phyloP scores from a whole-genome alignment of 2,329 filamentous ascomycete genomes.

The Ophiosphaerella narmari region DNA sequence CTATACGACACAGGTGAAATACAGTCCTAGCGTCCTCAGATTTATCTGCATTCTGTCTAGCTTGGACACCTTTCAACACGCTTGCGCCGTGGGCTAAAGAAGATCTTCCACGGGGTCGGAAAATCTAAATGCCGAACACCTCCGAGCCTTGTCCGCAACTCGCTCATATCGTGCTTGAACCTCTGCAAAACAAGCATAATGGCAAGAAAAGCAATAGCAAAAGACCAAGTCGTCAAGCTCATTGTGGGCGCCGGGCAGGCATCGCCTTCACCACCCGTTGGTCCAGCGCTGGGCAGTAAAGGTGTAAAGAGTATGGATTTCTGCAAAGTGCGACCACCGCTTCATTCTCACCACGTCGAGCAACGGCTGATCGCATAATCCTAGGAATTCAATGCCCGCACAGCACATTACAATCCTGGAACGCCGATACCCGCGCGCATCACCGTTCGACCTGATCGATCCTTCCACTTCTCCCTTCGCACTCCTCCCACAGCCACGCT shows the following conservation, averaged over 20 bases:
- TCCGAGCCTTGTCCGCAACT: conserved; percentile 26
- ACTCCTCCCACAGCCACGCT: conserved; percentile 94
- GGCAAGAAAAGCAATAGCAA: conserved; percentile 44
- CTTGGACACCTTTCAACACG: background rate
- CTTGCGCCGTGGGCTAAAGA: background rate
- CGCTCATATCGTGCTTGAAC: conserved; percentile 7
- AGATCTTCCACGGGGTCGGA: background rate
- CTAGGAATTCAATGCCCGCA: conserved; percentile 96
- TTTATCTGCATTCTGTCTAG: too few relatives aligned
- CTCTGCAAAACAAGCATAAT: conserved; percentile 24
- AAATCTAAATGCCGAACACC: conserved; percentile 24
- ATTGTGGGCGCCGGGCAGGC: conserved; percentile 97
- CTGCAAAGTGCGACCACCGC: conserved; percentile 75
- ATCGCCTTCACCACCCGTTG: conserved; percentile 91
- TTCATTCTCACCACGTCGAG: background rate
- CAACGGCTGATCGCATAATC: background rate
- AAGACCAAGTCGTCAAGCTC: conserved; percentile 78
- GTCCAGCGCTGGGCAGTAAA: conserved; percentile 93
- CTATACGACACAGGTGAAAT: background rate
- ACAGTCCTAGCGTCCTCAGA: too few relatives aligned
- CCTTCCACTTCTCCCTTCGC: conserved; percentile 90
- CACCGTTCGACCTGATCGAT: conserved; percentile 88
- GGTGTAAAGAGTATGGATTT: conserved; percentile 99
- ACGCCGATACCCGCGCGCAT: conserved; percentile 90
- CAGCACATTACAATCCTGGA: conserved; percentile 78